These are phyloP conservation scores for Geotrichum aggregatum DNA, from an alignment of 1,139 yeast genomes.

Conservation along the genomic window DNA sequence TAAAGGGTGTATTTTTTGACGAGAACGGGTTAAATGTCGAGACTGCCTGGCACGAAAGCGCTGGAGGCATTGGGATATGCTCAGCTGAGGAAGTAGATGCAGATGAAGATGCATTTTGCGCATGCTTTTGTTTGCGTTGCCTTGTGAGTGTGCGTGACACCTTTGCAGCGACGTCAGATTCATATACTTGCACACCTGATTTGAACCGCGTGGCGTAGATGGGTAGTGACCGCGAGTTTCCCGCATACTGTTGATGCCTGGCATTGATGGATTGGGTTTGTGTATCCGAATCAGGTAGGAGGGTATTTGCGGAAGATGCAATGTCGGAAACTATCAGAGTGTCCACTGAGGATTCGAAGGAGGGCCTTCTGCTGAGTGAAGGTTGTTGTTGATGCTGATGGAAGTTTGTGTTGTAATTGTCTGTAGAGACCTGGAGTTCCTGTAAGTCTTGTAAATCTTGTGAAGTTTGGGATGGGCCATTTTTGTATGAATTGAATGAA, in stretches of 20 bases:
- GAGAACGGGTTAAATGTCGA: constrained; percentile 17
- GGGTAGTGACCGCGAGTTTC: constrained; percentile 13
- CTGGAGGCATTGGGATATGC: constrained; percentile 19
- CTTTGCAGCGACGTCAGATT: constrained; percentile 19
- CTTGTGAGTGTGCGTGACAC: constrained; percentile 14
- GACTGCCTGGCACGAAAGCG: constrained; percentile 10
- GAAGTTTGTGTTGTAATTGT: not conserved
- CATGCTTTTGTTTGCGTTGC: constrained; percentile 7
- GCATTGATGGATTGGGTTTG: not conserved
- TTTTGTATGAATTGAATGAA: not conserved
- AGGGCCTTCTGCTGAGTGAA: not conserved
- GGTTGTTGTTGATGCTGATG: not conserved
- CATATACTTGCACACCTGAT: constrained; percentile 20
- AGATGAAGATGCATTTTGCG: not conserved
- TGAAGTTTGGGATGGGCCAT: no score
- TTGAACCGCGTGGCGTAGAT: constrained; percentile 19
- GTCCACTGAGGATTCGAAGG: constrained; percentile 17
- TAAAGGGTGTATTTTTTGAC: constrained; percentile 11
- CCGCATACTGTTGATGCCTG: not conserved
- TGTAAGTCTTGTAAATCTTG: no score
- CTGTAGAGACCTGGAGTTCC: no score
- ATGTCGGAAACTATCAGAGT: constrained; percentile 16
- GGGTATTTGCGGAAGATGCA: constrained; percentile 17
- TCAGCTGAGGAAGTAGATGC: not conserved
- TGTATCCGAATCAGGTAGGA: constrained; percentile 8